Conservation (phyloP, 331 rosid genomes). For the Stylosanthes scabra region DNA sequence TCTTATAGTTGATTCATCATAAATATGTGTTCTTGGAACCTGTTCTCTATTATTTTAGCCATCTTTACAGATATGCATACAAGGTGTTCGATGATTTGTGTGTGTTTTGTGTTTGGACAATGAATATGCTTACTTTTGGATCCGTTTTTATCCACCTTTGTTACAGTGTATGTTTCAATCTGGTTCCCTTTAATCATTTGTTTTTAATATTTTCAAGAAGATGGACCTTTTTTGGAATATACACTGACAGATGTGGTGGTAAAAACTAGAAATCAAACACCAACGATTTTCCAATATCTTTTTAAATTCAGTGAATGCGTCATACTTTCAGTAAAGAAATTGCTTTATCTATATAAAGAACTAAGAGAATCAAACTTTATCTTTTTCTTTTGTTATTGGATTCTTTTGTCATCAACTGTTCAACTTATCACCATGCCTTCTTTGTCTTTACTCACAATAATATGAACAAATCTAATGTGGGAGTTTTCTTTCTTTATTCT, state of each 20-base stretch:
- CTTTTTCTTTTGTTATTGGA: conserved; percentile 60
- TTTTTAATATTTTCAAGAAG: conserved; percentile 26
- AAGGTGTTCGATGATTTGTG: not conserved
- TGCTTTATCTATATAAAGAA: conserved; percentile 39
- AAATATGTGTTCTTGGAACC: conserved; percentile 7
- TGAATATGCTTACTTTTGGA: conserved; percentile 15
- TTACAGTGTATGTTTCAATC: conserved; percentile 19
- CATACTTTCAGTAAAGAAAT: conserved; percentile 21
- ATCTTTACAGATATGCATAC: conserved; percentile 27
- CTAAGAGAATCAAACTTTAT: conserved; percentile 42
- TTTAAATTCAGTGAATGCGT: conserved; percentile 25
- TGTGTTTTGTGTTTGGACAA: not conserved
- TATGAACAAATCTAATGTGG: conserved; percentile 21
- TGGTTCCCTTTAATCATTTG: not conserved
- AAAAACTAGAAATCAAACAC: conserved; percentile 20
- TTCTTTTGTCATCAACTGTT: conserved; percentile 31
- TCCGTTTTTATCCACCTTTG: conserved; percentile 12
- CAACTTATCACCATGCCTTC: conserved; percentile 32
- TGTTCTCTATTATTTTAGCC: not conserved
- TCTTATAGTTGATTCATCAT: conserved; percentile 16
- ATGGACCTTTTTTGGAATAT: not conserved
- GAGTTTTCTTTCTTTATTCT: conserved; percentile 32
- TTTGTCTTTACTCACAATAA: conserved; percentile 28
- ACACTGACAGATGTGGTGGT: conserved; percentile 16
- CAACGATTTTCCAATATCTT: conserved; percentile 21